Evolutionary conservation across 208 protist species (phyloP), one percentile per base, ranked within the genome.

Genomic region (Acanthamoeba healyi): DNA sequence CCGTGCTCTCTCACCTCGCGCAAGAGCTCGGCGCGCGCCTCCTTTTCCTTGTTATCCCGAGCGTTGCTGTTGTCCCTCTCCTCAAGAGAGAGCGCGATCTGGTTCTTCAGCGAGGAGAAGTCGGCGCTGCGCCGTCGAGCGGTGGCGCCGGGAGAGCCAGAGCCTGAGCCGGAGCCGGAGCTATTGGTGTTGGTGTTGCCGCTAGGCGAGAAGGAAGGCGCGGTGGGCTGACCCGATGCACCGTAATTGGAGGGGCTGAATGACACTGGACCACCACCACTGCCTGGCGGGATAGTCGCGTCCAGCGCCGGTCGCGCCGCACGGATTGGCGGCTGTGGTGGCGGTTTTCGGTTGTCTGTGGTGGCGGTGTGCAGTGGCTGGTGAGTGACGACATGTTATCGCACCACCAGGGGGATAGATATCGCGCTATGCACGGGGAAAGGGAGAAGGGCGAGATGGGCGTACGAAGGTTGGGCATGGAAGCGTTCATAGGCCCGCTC

Each of bases 51-150:
- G n/a, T n/a, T n/a, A 7, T 70, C 22, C 10, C 6, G 49, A 54
- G 6, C 49, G 49, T 15, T 54, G 49, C 15, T 70, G 61, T 70
- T 70, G 26, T 70, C 22, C 14, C 61, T 7, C 29, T 70, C 61
- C 61, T 70, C 61, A 26, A 70, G 61, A 7, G 61, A 70, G 29
- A 70, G 61, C 26, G 61, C 61, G 19, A 70, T 70, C 61, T 70
- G 61, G 29, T 70, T 70, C 61, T 70, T 70, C 14, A 70, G 61
- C 61, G 61, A 70, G 14, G 61, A 70, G 61, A 70, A 70, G 61
- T 70, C 61, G 61, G 61, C 61, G 29, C 61, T 70, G 26, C 61
- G 61, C 61, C 61, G 19, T 7, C 61, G 61, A 6, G n/a, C 61
- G 61, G 14, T 34, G 19, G 7, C 61, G 29, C 49, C 49, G 10